Conservation (phyloP, 2,329 filamentous ascomycete genomes). For the Paracamarosporium sp. region DNA sequence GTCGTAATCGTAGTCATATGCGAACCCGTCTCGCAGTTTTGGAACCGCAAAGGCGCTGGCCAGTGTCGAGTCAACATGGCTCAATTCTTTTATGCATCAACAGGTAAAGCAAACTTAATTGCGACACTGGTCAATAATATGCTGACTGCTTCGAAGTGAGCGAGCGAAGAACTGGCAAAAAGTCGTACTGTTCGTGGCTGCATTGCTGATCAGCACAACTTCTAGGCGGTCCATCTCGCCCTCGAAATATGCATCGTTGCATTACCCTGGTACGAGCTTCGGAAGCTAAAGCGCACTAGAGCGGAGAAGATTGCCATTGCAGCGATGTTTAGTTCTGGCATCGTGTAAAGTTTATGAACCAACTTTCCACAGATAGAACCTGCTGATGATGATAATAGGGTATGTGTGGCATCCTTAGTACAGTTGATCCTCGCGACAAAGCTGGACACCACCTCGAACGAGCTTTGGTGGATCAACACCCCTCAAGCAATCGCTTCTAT, state of each 20-base stretch:
- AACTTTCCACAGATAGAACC: not conserved
- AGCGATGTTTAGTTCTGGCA: slow-evolving; percentile 6
- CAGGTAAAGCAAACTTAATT: not conserved
- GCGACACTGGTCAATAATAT: not conserved
- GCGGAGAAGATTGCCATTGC: slow-evolving; percentile 3
- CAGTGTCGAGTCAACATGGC: not conserved
- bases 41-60: not conserved
- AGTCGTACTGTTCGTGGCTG: not conserved
- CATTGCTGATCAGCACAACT: not conserved
- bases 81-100: slow-evolving; percentile 1
- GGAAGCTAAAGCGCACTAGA: slow-evolving; percentile 1
- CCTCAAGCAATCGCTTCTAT: slow-evolving; percentile 2
- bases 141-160: not conserved
- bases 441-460: not conserved
- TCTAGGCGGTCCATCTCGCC: not conserved
- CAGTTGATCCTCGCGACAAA: slow-evolving; percentile 3
- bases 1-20: not conserved
- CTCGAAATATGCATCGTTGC: slow-evolving; percentile 2
- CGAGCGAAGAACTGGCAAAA: not conserved
- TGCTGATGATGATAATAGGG: not conserved
- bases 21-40: not conserved
- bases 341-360: not conserved
- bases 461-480: slow-evolving; percentile 8
- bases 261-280: not conserved
- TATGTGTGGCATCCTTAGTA: slow-evolving; percentile 2